Evolutionary conservation across 768 basidiomycete species (phyloP).

Genomic region (Myochromella boudieri): DNA sequence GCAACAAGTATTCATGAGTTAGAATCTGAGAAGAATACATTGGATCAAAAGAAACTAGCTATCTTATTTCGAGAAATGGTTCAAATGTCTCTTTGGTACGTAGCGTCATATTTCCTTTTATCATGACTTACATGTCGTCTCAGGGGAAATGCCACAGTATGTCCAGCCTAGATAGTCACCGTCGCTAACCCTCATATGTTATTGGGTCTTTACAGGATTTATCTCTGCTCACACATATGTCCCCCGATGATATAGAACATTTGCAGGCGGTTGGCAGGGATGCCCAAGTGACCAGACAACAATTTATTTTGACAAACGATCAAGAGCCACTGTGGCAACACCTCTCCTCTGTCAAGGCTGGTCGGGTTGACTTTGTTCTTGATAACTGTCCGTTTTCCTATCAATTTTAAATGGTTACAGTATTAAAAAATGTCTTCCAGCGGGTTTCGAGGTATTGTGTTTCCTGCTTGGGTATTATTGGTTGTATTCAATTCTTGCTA

Average conservation of each 20-base stretch:
- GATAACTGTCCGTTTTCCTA: conserved; percentile 70
- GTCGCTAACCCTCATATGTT: neutral
- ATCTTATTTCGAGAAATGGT: conserved; percentile 82
- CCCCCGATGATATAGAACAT: conserved; percentile 76
- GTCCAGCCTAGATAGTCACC: too few relatives aligned
- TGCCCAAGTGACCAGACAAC: conserved; percentile 73
- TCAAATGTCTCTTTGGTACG: conserved; percentile 85
- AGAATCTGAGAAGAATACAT: conserved; percentile 42
- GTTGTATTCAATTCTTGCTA: too few relatives aligned
- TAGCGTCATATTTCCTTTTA: neutral
- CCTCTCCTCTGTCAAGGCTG: conserved; percentile 52
- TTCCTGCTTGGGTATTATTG: too few relatives aligned
- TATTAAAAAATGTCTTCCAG: conserved; percentile 40
- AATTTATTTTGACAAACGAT: conserved; percentile 86
- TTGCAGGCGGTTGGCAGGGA: conserved; percentile 82
- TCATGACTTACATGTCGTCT: neutral
- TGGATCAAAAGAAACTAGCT: conserved; percentile 56
- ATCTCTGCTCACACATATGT: conserved; percentile 84
- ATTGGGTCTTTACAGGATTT: conserved; percentile 61
- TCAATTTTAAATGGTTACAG: neutral
- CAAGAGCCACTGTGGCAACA: conserved; percentile 74
- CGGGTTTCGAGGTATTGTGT: conserved; percentile 92
- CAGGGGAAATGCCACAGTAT: conserved; percentile 94
- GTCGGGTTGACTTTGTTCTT: conserved; percentile 80
- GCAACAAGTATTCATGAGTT: conserved; percentile 73